Percentiles rank a stretch among this genome's conserved stretches.
These are phyloP conservation scores for Pseudogymnoascus pannorum DNA, from an alignment of 2,329 filamentous ascomycete genomes.

Conservation along the genomic window DNA sequence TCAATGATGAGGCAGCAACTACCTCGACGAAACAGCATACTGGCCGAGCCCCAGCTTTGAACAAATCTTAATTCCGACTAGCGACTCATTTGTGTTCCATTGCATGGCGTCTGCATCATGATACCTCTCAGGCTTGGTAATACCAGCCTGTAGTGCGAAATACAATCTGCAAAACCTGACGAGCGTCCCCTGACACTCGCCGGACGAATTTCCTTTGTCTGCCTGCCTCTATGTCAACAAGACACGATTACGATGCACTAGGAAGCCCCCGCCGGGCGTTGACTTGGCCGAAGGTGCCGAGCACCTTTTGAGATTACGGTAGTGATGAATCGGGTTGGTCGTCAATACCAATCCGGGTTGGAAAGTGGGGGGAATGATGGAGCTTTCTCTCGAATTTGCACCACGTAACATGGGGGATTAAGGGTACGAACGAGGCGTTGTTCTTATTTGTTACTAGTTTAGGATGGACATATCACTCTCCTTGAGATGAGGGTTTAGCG, in stretches of 20 bases:
- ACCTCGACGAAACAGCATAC: conserved; percentile 4
- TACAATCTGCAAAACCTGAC: conserved; percentile 1
- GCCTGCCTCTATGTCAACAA: conserved; percentile 2
- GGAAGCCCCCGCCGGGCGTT: not conserved
- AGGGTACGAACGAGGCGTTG: conserved; percentile 1
- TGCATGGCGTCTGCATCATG: conserved; percentile 31
- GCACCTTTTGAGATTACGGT: not conserved
- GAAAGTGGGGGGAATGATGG: not conserved
- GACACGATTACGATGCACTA: not conserved
- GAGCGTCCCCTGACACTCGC: conserved; percentile 22
- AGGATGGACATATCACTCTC: conserved; percentile 8
- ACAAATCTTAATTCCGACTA: conserved; percentile 7
- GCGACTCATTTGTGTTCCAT: conserved; percentile 7
- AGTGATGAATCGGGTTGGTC: not conserved
- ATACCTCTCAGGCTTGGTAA: conserved; percentile 33
- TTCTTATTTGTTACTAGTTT: conserved; percentile 8
- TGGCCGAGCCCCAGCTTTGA: conserved; percentile 6
- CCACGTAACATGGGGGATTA: not conserved
- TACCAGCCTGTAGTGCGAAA: conserved; percentile 23
- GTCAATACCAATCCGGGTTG: not conserved
- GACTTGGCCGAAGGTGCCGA: not conserved
- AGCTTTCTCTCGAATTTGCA: not conserved
- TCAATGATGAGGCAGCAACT: conserved; percentile 16
- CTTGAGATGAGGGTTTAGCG: conserved; percentile 3
- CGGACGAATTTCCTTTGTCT: conserved; percentile 4